phyloP scores from a whole-genome alignment of 805 yeast species.

The Kluyveromyces lactis region DNA sequence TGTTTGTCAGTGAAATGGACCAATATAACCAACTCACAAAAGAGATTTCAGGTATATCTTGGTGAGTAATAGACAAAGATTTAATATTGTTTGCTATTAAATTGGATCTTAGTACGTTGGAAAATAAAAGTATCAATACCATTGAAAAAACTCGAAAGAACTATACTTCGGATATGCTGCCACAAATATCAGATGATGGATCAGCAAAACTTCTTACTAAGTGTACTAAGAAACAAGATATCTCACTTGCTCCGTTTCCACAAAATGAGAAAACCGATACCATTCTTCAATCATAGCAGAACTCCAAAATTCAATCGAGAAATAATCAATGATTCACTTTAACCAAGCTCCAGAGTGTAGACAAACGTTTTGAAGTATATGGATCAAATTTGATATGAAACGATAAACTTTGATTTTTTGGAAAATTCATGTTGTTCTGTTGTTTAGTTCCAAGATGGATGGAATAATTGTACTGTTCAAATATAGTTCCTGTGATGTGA shows the following conservation, averaged over 20 bases:
- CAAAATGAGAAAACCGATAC: background rate
- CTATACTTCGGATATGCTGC: too few relatives aligned
- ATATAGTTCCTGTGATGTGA: too few relatives aligned
- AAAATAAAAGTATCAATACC: conserved; percentile 9
- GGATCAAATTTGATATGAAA: background rate
- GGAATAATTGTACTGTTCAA: too few relatives aligned
- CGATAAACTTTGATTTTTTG: background rate
- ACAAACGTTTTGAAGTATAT: conserved; percentile 37
- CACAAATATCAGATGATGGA: too few relatives aligned
- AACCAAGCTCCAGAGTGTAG: conserved; percentile 87
- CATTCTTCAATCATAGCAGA: background rate
- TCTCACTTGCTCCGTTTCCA: background rate
- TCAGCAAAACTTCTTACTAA: background rate
- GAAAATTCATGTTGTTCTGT: too few relatives aligned
- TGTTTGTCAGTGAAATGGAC: conserved; percentile 64
- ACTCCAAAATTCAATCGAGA: background rate
- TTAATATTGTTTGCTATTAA: conserved; percentile 81
- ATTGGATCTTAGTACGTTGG: conserved; percentile 70
- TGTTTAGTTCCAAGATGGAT: too few relatives aligned
- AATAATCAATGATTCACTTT: conserved; percentile 1
- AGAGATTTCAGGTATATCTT: conserved; percentile 28
- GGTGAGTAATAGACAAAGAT: conserved; percentile 64
- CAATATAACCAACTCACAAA: conserved; percentile 37
- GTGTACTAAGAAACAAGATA: background rate
- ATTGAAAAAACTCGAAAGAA: conserved; percentile 1